A percentile compares a stretch with the other conserved stretches of the same genome.
phyloP scores from a whole-genome alignment of 2,329 filamentous ascomycete genomes.

The Fusarium foetens region DNA sequence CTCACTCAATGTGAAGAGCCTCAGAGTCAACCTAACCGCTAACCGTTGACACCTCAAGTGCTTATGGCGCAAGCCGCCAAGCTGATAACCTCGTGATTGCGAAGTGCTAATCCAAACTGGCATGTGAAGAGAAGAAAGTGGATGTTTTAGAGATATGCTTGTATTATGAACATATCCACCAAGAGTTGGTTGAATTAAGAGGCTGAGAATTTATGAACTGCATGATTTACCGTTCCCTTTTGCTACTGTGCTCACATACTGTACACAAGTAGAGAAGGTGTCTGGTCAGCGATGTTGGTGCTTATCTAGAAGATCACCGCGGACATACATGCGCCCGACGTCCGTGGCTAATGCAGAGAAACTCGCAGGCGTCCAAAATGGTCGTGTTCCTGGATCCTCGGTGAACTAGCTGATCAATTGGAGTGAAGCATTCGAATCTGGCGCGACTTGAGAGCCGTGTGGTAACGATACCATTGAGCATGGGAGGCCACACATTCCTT shows the following conservation, averaged over 20 bases:
- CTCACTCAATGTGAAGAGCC: constrained; percentile 13
- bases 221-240: constrained; percentile 4
- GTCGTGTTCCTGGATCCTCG: constrained; percentile 45
- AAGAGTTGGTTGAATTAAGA: background rate
- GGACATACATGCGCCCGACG: constrained; percentile 35
- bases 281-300: constrained; percentile 5
- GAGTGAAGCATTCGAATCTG: constrained; percentile 30
- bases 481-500: constrained; percentile 32
- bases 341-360: constrained; percentile 21
- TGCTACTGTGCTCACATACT: constrained; percentile 13
- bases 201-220: constrained; percentile 11
- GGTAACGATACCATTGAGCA: constrained; percentile 26
- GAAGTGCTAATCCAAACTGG: background rate
- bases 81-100: background rate
- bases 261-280: constrained; percentile 2
- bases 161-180: background rate
- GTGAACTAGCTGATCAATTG: constrained; percentile 43
- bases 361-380: constrained; percentile 12
- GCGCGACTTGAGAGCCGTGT: constrained; percentile 15
- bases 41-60: constrained; percentile 24
- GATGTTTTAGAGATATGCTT: constrained; percentile 1
- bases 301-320: constrained; percentile 34
- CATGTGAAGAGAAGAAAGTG: background rate
- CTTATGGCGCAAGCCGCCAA: constrained; percentile 20
- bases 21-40: constrained; percentile 4